A percentile compares a stretch with the other conserved stretches of the same genome.
Conservation (phyloP, 106 monocot species). For the Posidonia australis region DNA sequence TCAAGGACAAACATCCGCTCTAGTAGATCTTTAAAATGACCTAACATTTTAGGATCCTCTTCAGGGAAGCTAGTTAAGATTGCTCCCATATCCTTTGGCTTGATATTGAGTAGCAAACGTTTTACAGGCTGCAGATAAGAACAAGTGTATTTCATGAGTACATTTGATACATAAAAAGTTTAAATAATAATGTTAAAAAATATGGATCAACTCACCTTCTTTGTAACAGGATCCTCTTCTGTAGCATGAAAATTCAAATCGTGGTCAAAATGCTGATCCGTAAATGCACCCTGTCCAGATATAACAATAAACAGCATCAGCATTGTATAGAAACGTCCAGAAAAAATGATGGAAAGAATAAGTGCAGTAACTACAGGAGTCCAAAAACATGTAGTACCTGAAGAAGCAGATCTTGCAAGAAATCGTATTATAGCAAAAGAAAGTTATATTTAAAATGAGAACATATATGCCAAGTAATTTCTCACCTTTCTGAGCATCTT, state of each 20-base stretch:
- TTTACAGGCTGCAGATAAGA: slow-evolving; percentile 42
- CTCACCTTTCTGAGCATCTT: slow-evolving; percentile 96
- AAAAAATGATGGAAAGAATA: not conserved
- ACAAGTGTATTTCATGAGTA: slow-evolving; percentile 4
- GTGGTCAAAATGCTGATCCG: slow-evolving; percentile 80
- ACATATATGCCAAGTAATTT: no score
- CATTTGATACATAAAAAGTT: not conserved
- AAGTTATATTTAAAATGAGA: no score
- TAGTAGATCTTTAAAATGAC: slow-evolving; percentile 86
- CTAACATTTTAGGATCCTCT: slow-evolving; percentile 77
- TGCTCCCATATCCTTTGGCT: slow-evolving; percentile 71
- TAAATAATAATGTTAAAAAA: not conserved
- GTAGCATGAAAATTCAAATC: slow-evolving; percentile 90
- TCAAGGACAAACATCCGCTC: slow-evolving; percentile 91
- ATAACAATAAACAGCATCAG: not conserved
- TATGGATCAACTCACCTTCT: slow-evolving; percentile 47
- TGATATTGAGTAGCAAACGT: slow-evolving; percentile 69
- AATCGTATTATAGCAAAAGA: no score
- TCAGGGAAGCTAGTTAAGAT: slow-evolving; percentile 66
- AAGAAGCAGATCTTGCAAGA: not conserved
- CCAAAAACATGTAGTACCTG: not conserved
- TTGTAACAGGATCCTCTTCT: slow-evolving; percentile 97
- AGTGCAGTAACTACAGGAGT: not conserved
- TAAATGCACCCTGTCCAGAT: slow-evolving; percentile 53
- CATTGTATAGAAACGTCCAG: not conserved